Conservation (phyloP, 2,329 filamentous ascomycete species). For the Aspergillus fructus region DNA sequence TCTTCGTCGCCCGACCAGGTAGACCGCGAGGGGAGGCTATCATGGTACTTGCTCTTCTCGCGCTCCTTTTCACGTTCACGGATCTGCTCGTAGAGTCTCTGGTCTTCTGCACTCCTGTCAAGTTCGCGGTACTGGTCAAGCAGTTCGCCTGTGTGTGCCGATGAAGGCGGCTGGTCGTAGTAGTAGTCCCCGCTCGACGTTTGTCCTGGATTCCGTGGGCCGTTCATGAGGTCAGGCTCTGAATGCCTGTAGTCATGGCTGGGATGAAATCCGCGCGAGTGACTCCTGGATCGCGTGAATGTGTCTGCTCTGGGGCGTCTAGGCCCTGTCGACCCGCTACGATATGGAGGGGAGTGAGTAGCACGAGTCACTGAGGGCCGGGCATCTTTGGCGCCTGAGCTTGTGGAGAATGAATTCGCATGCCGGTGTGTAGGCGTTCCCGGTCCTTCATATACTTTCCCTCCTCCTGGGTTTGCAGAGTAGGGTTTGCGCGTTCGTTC, state of each 20-base stretch:
- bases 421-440: slow-evolving; percentile 18
- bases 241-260: slow-evolving; percentile 35
- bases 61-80: slow-evolving; percentile 29
- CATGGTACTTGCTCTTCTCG: slow-evolving; percentile 28
- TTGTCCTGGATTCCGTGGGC: slow-evolving; percentile 19
- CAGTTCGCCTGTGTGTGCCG: slow-evolving; percentile 23
- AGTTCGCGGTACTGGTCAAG: slow-evolving; percentile 29
- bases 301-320: slow-evolving; percentile 10
- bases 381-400: slow-evolving; percentile 55
- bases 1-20: slow-evolving; percentile 37
- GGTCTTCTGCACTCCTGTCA: slow-evolving; percentile 25
- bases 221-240: slow-evolving; percentile 33
- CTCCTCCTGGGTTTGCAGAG: slow-evolving; percentile 56
- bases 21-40: slow-evolving; percentile 23
- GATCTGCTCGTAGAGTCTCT: slow-evolving; percentile 26
- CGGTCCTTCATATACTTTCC: slow-evolving; percentile 55
- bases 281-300: slow-evolving; percentile 29
- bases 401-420: slow-evolving; percentile 26
- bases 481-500: slow-evolving; percentile 69
- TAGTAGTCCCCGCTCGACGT: slow-evolving; percentile 27
- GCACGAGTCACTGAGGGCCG: slow-evolving; percentile 58
- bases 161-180: slow-evolving; percentile 23
- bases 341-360: slow-evolving; percentile 44
- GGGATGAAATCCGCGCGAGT: slow-evolving; percentile 27
- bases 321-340: slow-evolving; percentile 19